Evolutionary conservation across 805 yeast species (phyloP), one percentile per base, ranked within the genome.

Genomic region (Spathaspora boniae): DNA sequence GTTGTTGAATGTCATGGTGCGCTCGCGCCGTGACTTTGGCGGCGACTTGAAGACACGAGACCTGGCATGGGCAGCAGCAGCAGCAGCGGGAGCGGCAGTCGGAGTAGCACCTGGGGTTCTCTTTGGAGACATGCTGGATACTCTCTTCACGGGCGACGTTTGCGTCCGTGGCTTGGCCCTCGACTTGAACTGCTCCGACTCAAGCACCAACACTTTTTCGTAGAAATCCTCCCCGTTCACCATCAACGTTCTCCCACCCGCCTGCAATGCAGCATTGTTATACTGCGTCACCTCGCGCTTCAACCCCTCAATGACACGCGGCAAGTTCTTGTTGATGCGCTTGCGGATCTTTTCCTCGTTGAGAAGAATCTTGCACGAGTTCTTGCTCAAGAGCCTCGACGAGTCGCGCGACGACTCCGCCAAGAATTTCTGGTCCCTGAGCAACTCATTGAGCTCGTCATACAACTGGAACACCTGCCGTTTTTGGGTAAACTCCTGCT

Each of bases 281-380:
- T 76, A 84, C 9, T 60, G 62, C 3, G 47, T 40, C 4, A 86
- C 47, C 33, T 72, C 72, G 1, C 42, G 27, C 41, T 71, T 73
- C 31, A 91, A 57, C 1, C 67, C 73, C 4, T 62, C 57, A 7
- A 86, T 59, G 0, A 83, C 66, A 24, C 67, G 64, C 0, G 98
- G 98, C 45, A 86, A 62, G 45, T 74, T 74, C 50, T 78, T 77
- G n/a, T 74, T 60, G 6, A 89, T 67, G 36, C 74, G 72, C 46
- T 82, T 82, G 37, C 97, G 65, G 26, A 79, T 65, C 50, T 72
- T 81, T 53, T 88, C 96, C 53, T 91, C 98, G 38, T 82, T 74
- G 38, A 84, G 67, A 40, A 91, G 62, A 16, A 89, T 81, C 41
- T 80, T 81, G 44, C 91, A 89, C 2, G 88, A 82, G 47, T 83